phyloP scores from a whole-genome alignment of 139 green algal genomes.

The Picochlorum sp. region DNA sequence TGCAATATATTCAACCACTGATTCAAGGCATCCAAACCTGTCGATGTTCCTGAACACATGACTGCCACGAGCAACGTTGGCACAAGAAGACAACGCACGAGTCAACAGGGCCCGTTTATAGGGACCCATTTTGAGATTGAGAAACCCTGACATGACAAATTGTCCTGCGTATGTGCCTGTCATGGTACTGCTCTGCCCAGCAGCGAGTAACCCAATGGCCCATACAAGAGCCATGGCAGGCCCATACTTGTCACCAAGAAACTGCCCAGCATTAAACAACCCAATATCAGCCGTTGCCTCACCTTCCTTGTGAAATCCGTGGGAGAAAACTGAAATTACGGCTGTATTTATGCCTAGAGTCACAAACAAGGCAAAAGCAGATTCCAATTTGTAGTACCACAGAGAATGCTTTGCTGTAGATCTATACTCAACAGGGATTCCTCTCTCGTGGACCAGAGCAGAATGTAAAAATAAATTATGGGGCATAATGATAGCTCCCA shows the following conservation, averaged over 20 bases:
- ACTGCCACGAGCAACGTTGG: constrained; percentile 43
- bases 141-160: constrained; percentile 57
- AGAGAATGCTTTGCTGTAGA: constrained; percentile 14
- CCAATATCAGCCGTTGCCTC: constrained; percentile 22
- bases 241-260: constrained; percentile 33
- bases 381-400: constrained; percentile 44
- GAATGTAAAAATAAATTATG: constrained; percentile 50
- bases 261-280: constrained; percentile 34
- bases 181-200: constrained; percentile 53
- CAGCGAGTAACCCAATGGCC: constrained; percentile 47
- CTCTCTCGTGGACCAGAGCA: constrained; percentile 34
- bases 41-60: constrained; percentile 15
- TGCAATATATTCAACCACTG: constrained; percentile 58
- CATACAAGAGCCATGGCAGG: constrained; percentile 21
- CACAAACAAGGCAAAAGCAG: constrained; percentile 27
- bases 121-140: constrained; percentile 36
- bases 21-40: constrained; percentile 47
- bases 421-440: neutral
- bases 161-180: constrained; percentile 54
- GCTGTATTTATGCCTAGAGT: constrained; percentile 44
- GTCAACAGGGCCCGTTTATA: constrained; percentile 39
- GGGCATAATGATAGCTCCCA: constrained; percentile 24
- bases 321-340: constrained; percentile 36
- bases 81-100: constrained; percentile 30
- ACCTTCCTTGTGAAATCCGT: constrained; percentile 21